A percentile compares a stretch with the other conserved stretches of the same genome.
Conservation (phyloP, 106 monocot species). For the Phalaenopsis aphrodite region DNA sequence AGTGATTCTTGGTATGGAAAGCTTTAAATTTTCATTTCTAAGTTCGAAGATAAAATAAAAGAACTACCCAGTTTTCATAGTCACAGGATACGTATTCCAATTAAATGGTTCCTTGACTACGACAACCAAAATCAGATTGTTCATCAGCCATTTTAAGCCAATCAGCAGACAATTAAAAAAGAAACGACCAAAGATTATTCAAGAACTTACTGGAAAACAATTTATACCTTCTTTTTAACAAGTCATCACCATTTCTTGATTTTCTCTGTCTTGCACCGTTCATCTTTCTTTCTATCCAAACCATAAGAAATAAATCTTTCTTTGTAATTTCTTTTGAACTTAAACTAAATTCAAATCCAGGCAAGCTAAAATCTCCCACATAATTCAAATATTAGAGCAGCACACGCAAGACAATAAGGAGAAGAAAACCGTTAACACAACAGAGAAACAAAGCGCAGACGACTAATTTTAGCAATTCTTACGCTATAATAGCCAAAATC, state of each 20-base stretch:
- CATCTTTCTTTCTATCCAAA: neutral
- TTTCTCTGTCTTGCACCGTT: neutral
- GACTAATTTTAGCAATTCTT: neutral
- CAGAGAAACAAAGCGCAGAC: neutral
- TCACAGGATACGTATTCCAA: neutral
- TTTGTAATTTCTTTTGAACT: neutral
- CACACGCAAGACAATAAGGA: no score
- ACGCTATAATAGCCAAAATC: neutral
- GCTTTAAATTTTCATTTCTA: neutral
- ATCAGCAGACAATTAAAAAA: neutral
- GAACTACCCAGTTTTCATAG: neutral
- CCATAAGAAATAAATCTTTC: neutral
- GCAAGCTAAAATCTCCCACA: neutral
- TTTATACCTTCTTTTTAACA: neutral
- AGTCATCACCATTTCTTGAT: neutral
- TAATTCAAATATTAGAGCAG: no score
- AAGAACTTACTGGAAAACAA: neutral
- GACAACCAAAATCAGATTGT: neutral
- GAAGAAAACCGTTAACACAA: neutral
- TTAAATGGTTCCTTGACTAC: no score
- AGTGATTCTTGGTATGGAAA: neutral
- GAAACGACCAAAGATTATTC: neutral
- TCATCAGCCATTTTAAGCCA: neutral
- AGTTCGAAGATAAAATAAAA: neutral
- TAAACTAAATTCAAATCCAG: neutral